These are phyloP conservation scores for Mortierella sp. DNA, from an alignment of 371 early-diverging fungal genomes.

Conservation along the genomic window DNA sequence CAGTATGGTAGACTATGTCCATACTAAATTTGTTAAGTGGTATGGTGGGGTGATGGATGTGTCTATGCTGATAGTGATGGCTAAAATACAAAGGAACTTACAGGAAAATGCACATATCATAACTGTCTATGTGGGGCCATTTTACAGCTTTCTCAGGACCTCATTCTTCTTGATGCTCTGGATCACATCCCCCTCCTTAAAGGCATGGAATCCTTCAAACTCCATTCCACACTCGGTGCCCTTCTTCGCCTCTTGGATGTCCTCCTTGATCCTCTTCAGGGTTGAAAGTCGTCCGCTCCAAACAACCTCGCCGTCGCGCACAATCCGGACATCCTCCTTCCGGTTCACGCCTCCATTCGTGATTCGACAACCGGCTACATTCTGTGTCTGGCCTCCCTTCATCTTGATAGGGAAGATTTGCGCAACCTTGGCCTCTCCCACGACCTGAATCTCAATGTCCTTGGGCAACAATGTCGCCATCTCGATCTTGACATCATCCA, in stretches of 20 bases:
- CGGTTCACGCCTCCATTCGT: conserved; percentile 78
- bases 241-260: conserved; percentile 87
- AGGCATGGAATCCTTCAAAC: conserved; percentile 81
- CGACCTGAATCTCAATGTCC: conserved; percentile 76
- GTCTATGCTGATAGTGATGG: no score
- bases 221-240: conserved; percentile 94
- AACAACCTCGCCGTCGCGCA: conserved; percentile 73
- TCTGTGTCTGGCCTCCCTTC: conserved; percentile 65
- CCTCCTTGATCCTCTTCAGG: conserved; percentile 88
- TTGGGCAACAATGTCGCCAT: conserved; percentile 87
- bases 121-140: not conserved
- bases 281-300: conserved; percentile 77
- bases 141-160: conserved; percentile 58
- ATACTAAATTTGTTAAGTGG: no score
- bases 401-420: conserved; percentile 84
- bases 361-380: conserved; percentile 90
- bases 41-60: not conserved
- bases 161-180: conserved; percentile 73
- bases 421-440: conserved; percentile 89
- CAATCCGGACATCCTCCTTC: conserved; percentile 71
- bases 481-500: conserved; percentile 86
- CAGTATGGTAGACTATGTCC: no score
- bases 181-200: conserved; percentile 85
- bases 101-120: not conserved
- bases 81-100: not conserved